Conservation (phyloP, 352 stramenopile species). For the Aphanomyces astaci region DNA sequence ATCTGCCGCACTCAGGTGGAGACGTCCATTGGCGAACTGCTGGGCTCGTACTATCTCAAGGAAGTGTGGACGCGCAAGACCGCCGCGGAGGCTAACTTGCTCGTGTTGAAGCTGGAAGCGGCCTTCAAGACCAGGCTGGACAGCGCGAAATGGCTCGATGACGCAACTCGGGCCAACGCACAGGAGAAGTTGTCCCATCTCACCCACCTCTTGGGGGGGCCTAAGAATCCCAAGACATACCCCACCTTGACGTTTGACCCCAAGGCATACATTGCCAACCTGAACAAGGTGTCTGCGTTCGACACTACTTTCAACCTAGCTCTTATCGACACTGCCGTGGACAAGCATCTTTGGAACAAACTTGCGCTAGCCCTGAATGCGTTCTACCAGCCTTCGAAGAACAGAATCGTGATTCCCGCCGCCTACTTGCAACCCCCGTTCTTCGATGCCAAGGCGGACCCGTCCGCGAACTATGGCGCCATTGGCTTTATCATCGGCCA, state of each 20-base stretch:
- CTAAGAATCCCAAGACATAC: too few relatives aligned
- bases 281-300: too few relatives aligned
- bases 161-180: conserved; percentile 65
- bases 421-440: conserved; percentile 89
- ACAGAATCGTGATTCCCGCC: conserved; percentile 90
- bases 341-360: conserved; percentile 71
- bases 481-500: conserved; percentile 91
- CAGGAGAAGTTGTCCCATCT: conserved; percentile 83
- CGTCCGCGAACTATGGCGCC: conserved; percentile 83
- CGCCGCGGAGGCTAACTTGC: conserved; percentile 40
- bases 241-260: too few relatives aligned
- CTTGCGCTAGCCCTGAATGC: conserved; percentile 88
- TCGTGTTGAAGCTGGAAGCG: conserved; percentile 81
- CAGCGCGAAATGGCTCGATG: conserved; percentile 87
- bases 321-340: conserved; percentile 35
- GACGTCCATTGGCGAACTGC: conserved; percentile 54
- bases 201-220: too few relatives aligned
- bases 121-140: conserved; percentile 71
- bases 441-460: conserved; percentile 65
- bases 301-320: conserved; percentile 28
- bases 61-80: background rate
- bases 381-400: conserved; percentile 50
- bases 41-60: conserved; percentile 54
- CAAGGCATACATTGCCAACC: too few relatives aligned
- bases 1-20: conserved; percentile 75